A percentile compares a stretch with the other conserved stretches of the same genome.
Evolutionary conservation across 148 eudicot genomes (phyloP).

Genomic region (Chenopodium quinoa): DNA sequence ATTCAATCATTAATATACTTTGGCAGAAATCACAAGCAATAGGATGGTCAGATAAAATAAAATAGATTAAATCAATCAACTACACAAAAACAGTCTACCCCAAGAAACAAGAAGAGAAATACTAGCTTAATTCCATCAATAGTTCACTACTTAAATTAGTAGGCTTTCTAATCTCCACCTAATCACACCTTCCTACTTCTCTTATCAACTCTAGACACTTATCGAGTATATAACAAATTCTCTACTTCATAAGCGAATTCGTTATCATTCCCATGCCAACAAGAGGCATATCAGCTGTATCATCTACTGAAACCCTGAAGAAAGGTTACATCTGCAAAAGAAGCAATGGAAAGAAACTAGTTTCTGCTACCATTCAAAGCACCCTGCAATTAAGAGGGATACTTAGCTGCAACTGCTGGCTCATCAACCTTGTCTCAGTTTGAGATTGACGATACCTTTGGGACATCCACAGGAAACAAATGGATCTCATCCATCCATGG

Average conservation of each 20-base stretch:
- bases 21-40: background rate
- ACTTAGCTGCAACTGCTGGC: background rate
- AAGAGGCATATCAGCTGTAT: background rate
- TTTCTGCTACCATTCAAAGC: background rate
- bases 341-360: background rate
- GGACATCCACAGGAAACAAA: slow-evolving; percentile 44
- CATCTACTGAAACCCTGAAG: background rate
- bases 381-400: background rate
- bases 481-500: slow-evolving; percentile 58
- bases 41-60: background rate
- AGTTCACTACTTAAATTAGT: slow-evolving; percentile 2
- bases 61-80: background rate
- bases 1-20: no score
- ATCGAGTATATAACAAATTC: background rate
- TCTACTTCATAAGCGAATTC: background rate
- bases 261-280: background rate
- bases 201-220: background rate
- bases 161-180: background rate
- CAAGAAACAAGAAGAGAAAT: background rate
- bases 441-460: slow-evolving; percentile 38
- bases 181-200: background rate
- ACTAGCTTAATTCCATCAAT: slow-evolving; percentile 6
- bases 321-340: slow-evolving; percentile 1
- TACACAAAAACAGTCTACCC: background rate
- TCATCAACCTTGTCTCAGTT: background rate